A percentile compares a stretch with the other conserved stretches of the same genome.
These are phyloP conservation scores for Pseudophaeomoniella oleicola DNA, from an alignment of 2,329 filamentous ascomycete species.

Conservation along the genomic window DNA sequence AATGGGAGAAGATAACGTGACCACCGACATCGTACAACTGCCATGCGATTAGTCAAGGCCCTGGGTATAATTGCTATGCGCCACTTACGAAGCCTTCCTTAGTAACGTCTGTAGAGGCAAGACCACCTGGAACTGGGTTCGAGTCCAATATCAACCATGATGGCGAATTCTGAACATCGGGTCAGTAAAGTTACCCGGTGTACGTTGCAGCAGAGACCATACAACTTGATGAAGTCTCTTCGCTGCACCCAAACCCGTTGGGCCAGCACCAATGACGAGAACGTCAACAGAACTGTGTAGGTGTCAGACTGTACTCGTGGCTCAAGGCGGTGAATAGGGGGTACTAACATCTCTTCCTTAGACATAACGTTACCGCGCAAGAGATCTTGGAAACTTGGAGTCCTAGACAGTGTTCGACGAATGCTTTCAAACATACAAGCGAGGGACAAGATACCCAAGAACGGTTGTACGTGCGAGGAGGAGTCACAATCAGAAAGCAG, in stretches of 20 bases:
- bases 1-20: conserved; percentile 98
- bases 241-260: conserved; percentile 91
- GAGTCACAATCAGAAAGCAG: too few species aligned
- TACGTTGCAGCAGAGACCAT: conserved; percentile 21
- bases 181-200: not conserved
- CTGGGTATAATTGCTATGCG: not conserved
- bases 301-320: conserved; percentile 4
- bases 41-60: conserved; percentile 1
- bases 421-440: not conserved
- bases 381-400: not conserved
- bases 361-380: not conserved
- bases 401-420: not conserved
- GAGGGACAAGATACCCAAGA: too few species aligned
- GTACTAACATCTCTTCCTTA: conserved; percentile 3
- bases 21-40: conserved; percentile 97
- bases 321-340: not conserved
- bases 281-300: conserved; percentile 72
- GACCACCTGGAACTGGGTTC: conserved; percentile 81
- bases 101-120: conserved; percentile 88
- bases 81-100: conserved; percentile 46
- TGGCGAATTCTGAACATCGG: conserved; percentile 53
- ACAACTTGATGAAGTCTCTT: conserved; percentile 97
- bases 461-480: too few species aligned
- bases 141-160: conserved; percentile 96
- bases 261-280: conserved; percentile 93